Conservation (phyloP, 2,329 filamentous ascomycete species). For the Fusarium sp. region DNA sequence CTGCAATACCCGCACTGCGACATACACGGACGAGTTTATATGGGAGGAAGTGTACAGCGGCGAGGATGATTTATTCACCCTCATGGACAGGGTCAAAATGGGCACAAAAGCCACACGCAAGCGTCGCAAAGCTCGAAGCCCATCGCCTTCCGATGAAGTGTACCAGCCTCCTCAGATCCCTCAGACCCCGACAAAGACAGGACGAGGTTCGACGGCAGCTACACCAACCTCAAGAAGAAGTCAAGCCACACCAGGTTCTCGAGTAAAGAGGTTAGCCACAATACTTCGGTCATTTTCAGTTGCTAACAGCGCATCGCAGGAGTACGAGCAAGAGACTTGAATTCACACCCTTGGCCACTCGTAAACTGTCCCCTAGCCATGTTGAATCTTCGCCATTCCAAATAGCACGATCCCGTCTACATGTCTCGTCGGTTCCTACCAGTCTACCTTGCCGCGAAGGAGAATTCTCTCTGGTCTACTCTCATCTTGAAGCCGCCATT, state of each 20-base stretch:
- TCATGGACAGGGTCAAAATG: constrained; percentile 76
- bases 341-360: constrained; percentile 94
- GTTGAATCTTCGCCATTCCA: constrained; percentile 90
- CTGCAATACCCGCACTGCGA: constrained; percentile 88
- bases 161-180: constrained; percentile 55
- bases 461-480: constrained; percentile 93
- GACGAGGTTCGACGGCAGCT: constrained; percentile 42
- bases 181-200: constrained; percentile 55
- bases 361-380: constrained; percentile 80
- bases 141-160: constrained; percentile 49
- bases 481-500: constrained; percentile 93
- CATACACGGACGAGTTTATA: constrained; percentile 89
- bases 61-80: constrained; percentile 70
- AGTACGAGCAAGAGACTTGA: constrained; percentile 78
- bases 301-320: constrained; percentile 60
- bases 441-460: constrained; percentile 91
- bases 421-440: constrained; percentile 92
- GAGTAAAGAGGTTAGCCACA: constrained; percentile 48
- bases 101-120: constrained; percentile 76
- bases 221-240: constrained; percentile 51
- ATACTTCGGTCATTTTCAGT: neutral
- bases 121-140: constrained; percentile 50
- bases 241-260: constrained; percentile 51
- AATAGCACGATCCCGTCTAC: constrained; percentile 86
- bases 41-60: constrained; percentile 89